Conservation (phyloP, 768 basidiomycete species). For the Gyrodon lividus region DNA sequence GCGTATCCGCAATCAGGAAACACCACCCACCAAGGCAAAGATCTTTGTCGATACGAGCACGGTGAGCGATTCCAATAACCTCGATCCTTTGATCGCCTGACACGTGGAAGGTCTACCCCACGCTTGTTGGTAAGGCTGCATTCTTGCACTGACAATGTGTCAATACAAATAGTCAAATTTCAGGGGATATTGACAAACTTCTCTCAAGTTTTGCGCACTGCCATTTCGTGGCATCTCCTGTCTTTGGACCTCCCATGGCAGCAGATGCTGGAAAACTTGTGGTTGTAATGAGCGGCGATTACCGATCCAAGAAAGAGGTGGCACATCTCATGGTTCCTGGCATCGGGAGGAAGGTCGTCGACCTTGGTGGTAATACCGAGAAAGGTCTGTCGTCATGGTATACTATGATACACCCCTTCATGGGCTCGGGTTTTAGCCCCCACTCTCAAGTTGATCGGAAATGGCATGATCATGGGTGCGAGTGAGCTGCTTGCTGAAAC, state of each 20-base stretch:
- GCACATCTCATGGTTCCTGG: slow-evolving; percentile 78
- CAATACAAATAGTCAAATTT: neutral
- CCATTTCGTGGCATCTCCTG: slow-evolving; percentile 71
- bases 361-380: slow-evolving; percentile 84
- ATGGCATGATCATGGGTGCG: slow-evolving; percentile 72
- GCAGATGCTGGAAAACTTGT: slow-evolving; percentile 68
- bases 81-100: slow-evolving; percentile 6
- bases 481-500: slow-evolving; percentile 80
- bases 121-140: slow-evolving; percentile 41
- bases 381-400: slow-evolving; percentile 48
- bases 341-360: slow-evolving; percentile 72
- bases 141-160: neutral
- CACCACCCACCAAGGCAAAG: slow-evolving; percentile 50
- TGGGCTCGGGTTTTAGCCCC: slow-evolving; percentile 42
- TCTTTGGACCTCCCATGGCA: slow-evolving; percentile 69
- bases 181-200: slow-evolving; percentile 68
- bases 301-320: slow-evolving; percentile 78
- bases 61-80: slow-evolving; percentile 39
- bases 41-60: slow-evolving; percentile 88
- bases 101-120: slow-evolving; percentile 50
- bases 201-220: slow-evolving; percentile 57
- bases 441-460: slow-evolving; percentile 77
- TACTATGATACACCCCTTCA: neutral
- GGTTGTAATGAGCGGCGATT: slow-evolving; percentile 77
- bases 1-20: slow-evolving; percentile 30